Percentiles rank a stretch among this genome's conserved stretches.
phyloP scores from a whole-genome alignment of 768 basidiomycete species.

The Rhizopogon salebrosus region DNA sequence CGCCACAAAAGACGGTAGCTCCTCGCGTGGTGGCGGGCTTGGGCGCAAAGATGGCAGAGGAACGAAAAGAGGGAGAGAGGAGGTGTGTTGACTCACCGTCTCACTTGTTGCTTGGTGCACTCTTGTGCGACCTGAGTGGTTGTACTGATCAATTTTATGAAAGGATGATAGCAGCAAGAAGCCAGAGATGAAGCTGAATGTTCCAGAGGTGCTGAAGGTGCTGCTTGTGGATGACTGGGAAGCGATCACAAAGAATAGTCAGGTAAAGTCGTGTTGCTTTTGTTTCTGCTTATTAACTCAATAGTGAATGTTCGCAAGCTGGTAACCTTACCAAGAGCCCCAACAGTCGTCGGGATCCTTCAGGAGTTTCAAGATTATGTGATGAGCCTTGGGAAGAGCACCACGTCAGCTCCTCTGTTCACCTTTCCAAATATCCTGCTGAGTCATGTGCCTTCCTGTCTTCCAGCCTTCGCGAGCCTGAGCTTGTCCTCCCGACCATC shows the following conservation, averaged over 20 bases:
- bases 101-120: background rate
- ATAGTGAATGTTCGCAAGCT: slow-evolving; percentile 43
- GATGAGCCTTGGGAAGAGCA: slow-evolving; percentile 38
- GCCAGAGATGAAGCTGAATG: slow-evolving; percentile 84
- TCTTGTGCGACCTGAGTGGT: background rate
- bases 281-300: background rate
- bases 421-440: background rate
- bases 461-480: slow-evolving; percentile 61
- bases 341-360: slow-evolving; percentile 73
- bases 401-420: slow-evolving; percentile 33
- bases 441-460: background rate
- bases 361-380: slow-evolving; percentile 72
- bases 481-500: slow-evolving; percentile 70
- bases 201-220: slow-evolving; percentile 87
- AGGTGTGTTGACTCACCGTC: slow-evolving; percentile 38
- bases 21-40: slow-evolving; percentile 21
- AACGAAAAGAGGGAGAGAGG: slow-evolving; percentile 70
- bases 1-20: slow-evolving; percentile 22
- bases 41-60: slow-evolving; percentile 61
- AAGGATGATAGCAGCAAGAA: slow-evolving; percentile 75
- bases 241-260: slow-evolving; percentile 88
- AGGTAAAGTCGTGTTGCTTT: slow-evolving; percentile 41
- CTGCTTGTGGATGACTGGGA: slow-evolving; percentile 98
- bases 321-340: slow-evolving; percentile 75
- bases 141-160: background rate